Base-by-base conservation (phyloP, 495 filamentous ascomycete species). In the Lichenothelia convexa region DNA sequence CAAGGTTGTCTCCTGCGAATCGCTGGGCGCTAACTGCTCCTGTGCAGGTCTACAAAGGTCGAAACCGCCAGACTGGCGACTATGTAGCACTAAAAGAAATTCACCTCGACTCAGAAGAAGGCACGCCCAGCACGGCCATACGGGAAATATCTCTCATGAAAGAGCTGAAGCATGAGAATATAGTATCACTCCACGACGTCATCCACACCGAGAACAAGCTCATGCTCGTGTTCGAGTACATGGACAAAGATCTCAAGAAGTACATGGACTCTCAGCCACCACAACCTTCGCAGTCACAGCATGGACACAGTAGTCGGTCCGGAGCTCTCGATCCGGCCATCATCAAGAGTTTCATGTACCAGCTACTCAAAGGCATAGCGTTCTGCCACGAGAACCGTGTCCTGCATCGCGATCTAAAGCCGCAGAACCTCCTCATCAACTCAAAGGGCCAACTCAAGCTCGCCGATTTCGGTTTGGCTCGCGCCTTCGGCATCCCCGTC, bases 281-380 rank as follows among this genome's bases (percentile, higher is more conserved):
- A 8, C 31, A 8, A 1, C 24, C 48, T 75, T 74, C 13, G 70
- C 45, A 48, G 30, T 15, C 18, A 5, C 21, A 18, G 1, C 45
- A 41, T 4, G 23, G 17, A 7, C 30, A 80, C 19, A 79, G 80
- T 45, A 77, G 87, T 30, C 68, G 81, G 36, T 77, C 79, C 17
- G 31, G 31, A 12, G 9, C 9, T 8, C 61, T 95, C 27, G 79
- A 86, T 51, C 79, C 81, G 21, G 57, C 65, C 26, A 84, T 80
- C 26, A 91, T 95, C 65, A 95, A 93, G 59, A 87, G 80, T 18
- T 95, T 93, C 68, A 93, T 93, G 84, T 79, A 83, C 60, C 86
- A 95, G 56, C 72, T 95, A 12, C 68, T 95, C 26, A 74, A 80
- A 49, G 86, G 87, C 23, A 93, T 93, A 50, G 86, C 84, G 23